These are phyloP conservation scores for Trichosporon coremiiforme DNA, from an alignment of 1,284 basidiomycete genomes.

Conservation along the genomic window DNA sequence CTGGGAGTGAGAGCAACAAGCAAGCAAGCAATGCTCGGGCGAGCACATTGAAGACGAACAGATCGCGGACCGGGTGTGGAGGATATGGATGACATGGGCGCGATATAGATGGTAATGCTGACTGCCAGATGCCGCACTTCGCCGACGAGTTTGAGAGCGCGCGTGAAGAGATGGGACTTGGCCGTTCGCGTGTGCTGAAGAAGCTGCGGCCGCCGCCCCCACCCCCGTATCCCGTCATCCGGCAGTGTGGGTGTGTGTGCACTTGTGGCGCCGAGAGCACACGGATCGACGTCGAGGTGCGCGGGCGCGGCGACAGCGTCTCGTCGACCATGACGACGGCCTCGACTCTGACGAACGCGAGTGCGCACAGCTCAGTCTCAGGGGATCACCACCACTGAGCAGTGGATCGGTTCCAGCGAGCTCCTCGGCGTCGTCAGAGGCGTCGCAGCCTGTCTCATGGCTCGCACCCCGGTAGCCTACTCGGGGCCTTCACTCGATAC, in stretches of 20 bases:
- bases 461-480: too few relatives aligned
- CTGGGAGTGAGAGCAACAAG: neutral
- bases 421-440: neutral
- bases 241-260: slow-evolving; percentile 21
- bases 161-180: slow-evolving; percentile 22
- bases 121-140: slow-evolving; percentile 25
- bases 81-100: too few relatives aligned
- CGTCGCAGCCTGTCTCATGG: neutral
- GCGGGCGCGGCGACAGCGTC: slow-evolving; percentile 7
- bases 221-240: slow-evolving; percentile 21
- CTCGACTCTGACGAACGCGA: neutral
- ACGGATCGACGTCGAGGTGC: neutral
- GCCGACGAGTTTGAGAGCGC: slow-evolving; percentile 26
- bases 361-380: neutral
- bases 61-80: too few relatives aligned
- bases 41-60: too few relatives aligned
- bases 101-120: neutral
- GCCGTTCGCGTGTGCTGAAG: slow-evolving; percentile 20
- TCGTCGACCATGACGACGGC: neutral
- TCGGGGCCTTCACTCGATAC: neutral
- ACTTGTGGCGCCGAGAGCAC: slow-evolving; percentile 21
- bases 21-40: too few relatives aligned
- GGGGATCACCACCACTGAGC: neutral
- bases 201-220: slow-evolving; percentile 18
- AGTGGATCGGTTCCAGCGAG: neutral